phyloP scores from a whole-genome alignment of 495 filamentous ascomycete species.

The Aspergillus coremiiformis region DNA sequence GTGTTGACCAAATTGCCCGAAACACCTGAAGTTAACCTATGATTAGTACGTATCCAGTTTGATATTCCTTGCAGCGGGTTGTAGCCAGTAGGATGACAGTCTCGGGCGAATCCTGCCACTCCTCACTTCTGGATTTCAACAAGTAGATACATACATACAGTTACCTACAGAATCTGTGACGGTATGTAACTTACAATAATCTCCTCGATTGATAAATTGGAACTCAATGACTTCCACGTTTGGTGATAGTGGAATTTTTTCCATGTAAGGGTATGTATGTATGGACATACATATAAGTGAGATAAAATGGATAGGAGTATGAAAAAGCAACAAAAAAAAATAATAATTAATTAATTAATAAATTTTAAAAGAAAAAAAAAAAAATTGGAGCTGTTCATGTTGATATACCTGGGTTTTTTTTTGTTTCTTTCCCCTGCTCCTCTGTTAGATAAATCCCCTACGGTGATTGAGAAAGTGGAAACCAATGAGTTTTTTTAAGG shows the following conservation, averaged over 20 bases:
- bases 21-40: not conserved
- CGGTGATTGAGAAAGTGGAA: not conserved
- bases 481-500: not conserved
- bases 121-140: too few species aligned
- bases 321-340: not conserved
- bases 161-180: too few species aligned
- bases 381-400: too few species aligned
- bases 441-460: not conserved
- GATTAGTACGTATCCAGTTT: not conserved
- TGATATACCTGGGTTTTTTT: too few species aligned
- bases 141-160: too few species aligned
- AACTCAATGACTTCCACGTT: not conserved
- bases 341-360: too few species aligned
- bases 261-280: slow-evolving; percentile 1
- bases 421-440: not conserved
- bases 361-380: too few species aligned
- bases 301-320: not conserved
- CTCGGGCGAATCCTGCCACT: too few species aligned
- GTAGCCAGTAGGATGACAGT: too few species aligned
- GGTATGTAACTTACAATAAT: slow-evolving; percentile 2
- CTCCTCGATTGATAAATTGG: not conserved
- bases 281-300: too few species aligned
- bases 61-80: not conserved
- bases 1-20: not conserved
- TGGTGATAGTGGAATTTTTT: not conserved